Conservation (phyloP, 371 early-diverging fungal genomes). For the Antonospora locustae region DNA sequence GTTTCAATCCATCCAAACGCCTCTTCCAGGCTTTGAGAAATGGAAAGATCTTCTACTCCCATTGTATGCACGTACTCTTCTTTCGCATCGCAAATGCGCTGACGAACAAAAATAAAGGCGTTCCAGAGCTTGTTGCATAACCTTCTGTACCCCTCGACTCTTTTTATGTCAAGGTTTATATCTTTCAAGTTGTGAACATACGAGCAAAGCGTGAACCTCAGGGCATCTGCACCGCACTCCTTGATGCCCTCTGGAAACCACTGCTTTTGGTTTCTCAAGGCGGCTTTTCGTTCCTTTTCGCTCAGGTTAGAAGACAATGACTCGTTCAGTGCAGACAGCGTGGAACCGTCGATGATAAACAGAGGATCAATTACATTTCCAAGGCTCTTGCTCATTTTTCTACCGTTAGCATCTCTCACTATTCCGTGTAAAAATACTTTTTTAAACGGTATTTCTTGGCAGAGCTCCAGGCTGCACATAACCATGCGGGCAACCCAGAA, state of each 20-base stretch:
- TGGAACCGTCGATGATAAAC: slow-evolving; percentile 84
- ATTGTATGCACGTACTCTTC: not conserved
- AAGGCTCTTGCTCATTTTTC: slow-evolving; percentile 92
- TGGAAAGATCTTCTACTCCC: not conserved
- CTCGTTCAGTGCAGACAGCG: slow-evolving; percentile 62
- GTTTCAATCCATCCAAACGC: slow-evolving; percentile 69
- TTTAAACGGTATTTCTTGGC: slow-evolving; percentile 79
- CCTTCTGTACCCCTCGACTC: slow-evolving; percentile 90
- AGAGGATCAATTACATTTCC: slow-evolving; percentile 98
- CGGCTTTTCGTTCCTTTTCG: slow-evolving; percentile 72
- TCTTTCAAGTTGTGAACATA: slow-evolving; percentile 73
- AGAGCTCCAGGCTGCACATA: slow-evolving; percentile 84
- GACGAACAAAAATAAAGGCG: slow-evolving; percentile 67
- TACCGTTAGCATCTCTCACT: slow-evolving; percentile 95
- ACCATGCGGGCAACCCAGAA: slow-evolving; percentile 99
- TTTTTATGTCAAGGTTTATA: slow-evolving; percentile 82
- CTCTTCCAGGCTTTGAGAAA: slow-evolving; percentile 56
- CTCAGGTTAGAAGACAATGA: slow-evolving; percentile 74
- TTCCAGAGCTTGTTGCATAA: slow-evolving; percentile 99
- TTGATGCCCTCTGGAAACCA: slow-evolving; percentile 95
- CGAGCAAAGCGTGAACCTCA: slow-evolving; percentile 81
- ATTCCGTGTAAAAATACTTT: slow-evolving; percentile 79
- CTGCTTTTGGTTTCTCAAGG: slow-evolving; percentile 57
- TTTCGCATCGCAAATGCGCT: too few species aligned
- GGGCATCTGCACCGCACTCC: slow-evolving; percentile 93